Base-by-base conservation (phyloP, 768 basidiomycete genomes). In the Pisolithus albus region DNA sequence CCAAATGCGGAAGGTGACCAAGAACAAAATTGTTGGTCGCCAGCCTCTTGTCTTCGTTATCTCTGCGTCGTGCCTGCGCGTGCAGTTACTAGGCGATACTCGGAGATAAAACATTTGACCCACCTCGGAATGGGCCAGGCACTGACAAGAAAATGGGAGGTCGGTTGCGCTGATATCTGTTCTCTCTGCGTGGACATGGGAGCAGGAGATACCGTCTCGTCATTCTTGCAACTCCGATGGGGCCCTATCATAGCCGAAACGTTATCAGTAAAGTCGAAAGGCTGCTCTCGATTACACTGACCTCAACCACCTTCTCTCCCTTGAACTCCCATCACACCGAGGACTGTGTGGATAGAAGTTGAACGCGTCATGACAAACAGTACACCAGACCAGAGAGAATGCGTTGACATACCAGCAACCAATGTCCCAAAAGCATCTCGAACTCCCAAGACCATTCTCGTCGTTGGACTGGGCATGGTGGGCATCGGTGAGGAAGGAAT, bases 381-480 rank as follows among this genome's bases (percentile, higher is more conserved):
- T 5, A 15, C 34, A 34, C 34, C 11, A 21, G 48, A 2, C 8
- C 7, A 11, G 11, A 38, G 21, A 23, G 37, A 47, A 11, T 23
- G 23, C 34, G 10, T 43, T 16, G n/a, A 5, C 18, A 32, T 21
- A 16, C 19, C 32, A 4, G 21, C 11, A 18, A 11, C 5, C 41
- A 2, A 19, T 21, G 21, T 42, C 5, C 3, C 30, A 21, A 18
- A 19, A 36, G 9, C 50, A 19, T n/a, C 0, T 16, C 39, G 37
- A 8, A 24, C 9, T 21, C 43, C 21, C 3, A 54, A 42, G 53
- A 57, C 56, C 4, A 52, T 57, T 47, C 50, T 57, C 34, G 53
- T 57, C 36, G 80, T 77, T 43, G 81, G 81, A 0, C 66, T 82
- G 15, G 81, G 81, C 16, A 82, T 83, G 81, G 79, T 82, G 44